Base-by-base conservation (phyloP, 352 stramenopile species). In the Phytophthora hibernalis region DNA sequence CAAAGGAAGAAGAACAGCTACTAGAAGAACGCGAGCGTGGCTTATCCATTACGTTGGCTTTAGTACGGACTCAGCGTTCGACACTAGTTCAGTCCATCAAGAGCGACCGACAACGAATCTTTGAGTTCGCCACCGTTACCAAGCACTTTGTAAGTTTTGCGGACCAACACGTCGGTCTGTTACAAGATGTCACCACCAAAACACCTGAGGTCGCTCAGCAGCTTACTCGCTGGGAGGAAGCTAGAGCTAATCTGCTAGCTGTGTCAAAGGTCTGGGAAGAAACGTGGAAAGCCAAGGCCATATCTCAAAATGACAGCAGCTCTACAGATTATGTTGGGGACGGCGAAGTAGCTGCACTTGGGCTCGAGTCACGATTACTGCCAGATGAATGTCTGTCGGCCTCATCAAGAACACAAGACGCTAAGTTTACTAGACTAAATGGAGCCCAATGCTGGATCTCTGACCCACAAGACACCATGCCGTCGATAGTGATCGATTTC, bases 11-110 rank as follows among this genome's bases (percentile, higher is more conserved):
- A 12, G 78, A 88, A 18, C 82, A 92, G 26, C 26, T 92, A 8
- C 62, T 86, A 11, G 87, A 96, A 62, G 87, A 96, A 43, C 83
- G 83, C 4, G 85, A 92, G n/a, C 92, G 92, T 28, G 87, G 85
- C 0, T 58, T 96, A 22, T 70, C 74, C 0, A 95, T 96, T 65
- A 93, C 83, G 0, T 64, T 93, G 7, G 62, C 82, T 0, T 79
- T 96, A 43, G 76, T 96, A 16, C 80, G 89, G 13, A 70, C 54
- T 2, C 85, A 94, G 50, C 84, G 85, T 5, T 54, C 75, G 2
- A 62, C 67, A 13, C 68, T 92, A 0, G 70, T 94, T 9, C 65
- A 70, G 12, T 77, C 79, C 3, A 80, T 96, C 30, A 82, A 85
- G 48, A 64, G 58, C 1, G 86, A 96, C 48, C 82, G 83, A 5